Evolutionary conservation across 768 basidiomycete species (phyloP).

Genomic region (Galerina sulciceps): DNA sequence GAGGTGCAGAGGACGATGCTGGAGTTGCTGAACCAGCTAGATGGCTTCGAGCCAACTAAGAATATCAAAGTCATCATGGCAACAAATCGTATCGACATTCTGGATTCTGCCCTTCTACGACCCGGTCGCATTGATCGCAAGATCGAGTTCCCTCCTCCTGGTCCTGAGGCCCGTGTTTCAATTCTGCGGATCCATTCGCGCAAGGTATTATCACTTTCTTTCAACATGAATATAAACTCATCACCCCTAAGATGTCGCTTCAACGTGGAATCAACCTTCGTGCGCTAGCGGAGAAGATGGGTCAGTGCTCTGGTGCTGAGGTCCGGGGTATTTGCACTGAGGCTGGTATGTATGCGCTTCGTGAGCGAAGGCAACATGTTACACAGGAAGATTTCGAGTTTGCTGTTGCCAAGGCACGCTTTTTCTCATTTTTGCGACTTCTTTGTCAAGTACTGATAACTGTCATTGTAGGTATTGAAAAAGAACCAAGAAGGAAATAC

Average conservation of each 20-base stretch:
- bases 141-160: slow-evolving; percentile 98
- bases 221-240: not conserved
- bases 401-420: slow-evolving; percentile 86
- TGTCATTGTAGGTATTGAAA: slow-evolving; percentile 78
- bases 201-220: slow-evolving; percentile 55
- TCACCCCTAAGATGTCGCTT: slow-evolving; percentile 78
- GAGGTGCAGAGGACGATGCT: slow-evolving; percentile 93
- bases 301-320: slow-evolving; percentile 97
- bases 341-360: slow-evolving; percentile 97
- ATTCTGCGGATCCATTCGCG: slow-evolving; percentile 96
- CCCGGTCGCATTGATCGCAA: slow-evolving; percentile 95
- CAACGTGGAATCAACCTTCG: slow-evolving; percentile 98
- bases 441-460: not conserved
- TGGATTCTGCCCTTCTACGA: slow-evolving; percentile 90
- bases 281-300: slow-evolving; percentile 98
- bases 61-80: slow-evolving; percentile 98
- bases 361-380: slow-evolving; percentile 95
- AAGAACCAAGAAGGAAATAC: slow-evolving; percentile 97
- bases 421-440: slow-evolving; percentile 16
- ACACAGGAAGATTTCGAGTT: slow-evolving; percentile 99
- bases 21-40: slow-evolving; percentile 86
- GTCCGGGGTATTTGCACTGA: slow-evolving; percentile 97
- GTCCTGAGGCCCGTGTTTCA: slow-evolving; percentile 95
- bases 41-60: slow-evolving; percentile 95
- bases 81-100: slow-evolving; percentile 96